A percentile compares a stretch with the other conserved stretches of the same genome.
These are phyloP conservation scores for Penicillium canariense DNA, from an alignment of 495 filamentous ascomycete species.

Conservation along the genomic window DNA sequence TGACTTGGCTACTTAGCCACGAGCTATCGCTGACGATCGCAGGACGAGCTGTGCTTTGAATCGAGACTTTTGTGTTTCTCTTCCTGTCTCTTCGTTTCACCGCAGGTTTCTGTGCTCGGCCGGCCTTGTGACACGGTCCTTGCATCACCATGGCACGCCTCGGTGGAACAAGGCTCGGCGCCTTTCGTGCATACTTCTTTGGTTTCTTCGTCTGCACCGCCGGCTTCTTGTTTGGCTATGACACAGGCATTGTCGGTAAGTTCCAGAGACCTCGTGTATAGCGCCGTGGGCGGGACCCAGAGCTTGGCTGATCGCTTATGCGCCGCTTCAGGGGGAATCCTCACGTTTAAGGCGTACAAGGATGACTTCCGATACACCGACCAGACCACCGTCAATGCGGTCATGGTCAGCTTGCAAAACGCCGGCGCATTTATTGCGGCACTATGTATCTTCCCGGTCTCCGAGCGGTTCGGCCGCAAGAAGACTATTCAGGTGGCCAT, in stretches of 20 bases:
- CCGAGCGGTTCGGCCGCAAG: slow-evolving; percentile 41
- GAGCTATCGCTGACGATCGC: not conserved
- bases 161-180: slow-evolving; percentile 24
- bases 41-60: too few relatives aligned
- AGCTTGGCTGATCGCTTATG: not conserved
- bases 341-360: slow-evolving; percentile 22
- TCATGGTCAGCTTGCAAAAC: slow-evolving; percentile 32
- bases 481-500: slow-evolving; percentile 42
- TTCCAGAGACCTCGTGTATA: not conserved
- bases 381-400: slow-evolving; percentile 26
- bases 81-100: too few relatives aligned
- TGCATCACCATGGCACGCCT: slow-evolving; percentile 16
- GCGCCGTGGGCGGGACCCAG: too few relatives aligned
- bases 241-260: slow-evolving; percentile 30
- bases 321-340: slow-evolving; percentile 19
- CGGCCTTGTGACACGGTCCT: not conserved
- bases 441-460: slow-evolving; percentile 41
- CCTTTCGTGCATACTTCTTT: slow-evolving; percentile 29
- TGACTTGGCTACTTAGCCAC: not conserved
- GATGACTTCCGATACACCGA: slow-evolving; percentile 28
- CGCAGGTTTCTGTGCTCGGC: not conserved
- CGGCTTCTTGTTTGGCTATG: slow-evolving; percentile 31
- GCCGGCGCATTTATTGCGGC: slow-evolving; percentile 35
- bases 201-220: slow-evolving; percentile 29
- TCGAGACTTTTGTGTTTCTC: too few relatives aligned